phyloP scores from a whole-genome alignment of 768 basidiomycete species.

The Tremella mesenterica region DNA sequence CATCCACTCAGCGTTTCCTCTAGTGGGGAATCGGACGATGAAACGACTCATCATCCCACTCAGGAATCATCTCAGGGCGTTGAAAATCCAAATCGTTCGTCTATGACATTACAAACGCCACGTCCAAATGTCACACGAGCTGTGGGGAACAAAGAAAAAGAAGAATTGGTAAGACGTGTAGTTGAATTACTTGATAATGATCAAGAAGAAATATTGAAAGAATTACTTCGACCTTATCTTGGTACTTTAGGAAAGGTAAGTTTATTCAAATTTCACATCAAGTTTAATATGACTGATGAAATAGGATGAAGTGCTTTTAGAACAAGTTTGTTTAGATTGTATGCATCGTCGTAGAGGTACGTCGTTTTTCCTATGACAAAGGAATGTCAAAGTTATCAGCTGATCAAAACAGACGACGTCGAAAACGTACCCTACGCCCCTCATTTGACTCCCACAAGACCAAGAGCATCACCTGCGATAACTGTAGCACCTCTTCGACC shows the following conservation, averaged over 20 bases:
- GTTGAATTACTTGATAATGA: conserved; percentile 67
- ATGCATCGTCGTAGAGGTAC: conserved; percentile 94
- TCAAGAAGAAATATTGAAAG: conserved; percentile 77
- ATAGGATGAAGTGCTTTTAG: conserved; percentile 48
- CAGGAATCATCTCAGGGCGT: background rate
- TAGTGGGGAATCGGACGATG: conserved; percentile 34
- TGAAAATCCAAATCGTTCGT: background rate
- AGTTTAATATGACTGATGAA: conserved; percentile 5
- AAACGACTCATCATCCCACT: background rate
- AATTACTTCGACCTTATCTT: conserved; percentile 60
- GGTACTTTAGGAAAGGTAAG: conserved; percentile 47
- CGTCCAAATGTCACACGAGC: background rate
- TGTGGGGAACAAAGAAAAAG: conserved; percentile 47
- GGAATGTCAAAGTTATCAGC: conserved; percentile 45
- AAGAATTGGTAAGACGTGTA: conserved; percentile 60
- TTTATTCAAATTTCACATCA: conserved; percentile 36
- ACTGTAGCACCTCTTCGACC: conserved; percentile 57
- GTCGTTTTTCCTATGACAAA: too few species aligned
- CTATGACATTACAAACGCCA: conserved; percentile 12
- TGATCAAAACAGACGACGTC: conserved; percentile 48
- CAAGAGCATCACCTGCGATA: conserved; percentile 68
- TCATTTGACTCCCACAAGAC: conserved; percentile 60
- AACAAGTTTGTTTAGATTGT: conserved; percentile 80
- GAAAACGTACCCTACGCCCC: conserved; percentile 49
- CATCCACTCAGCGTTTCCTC: conserved; percentile 42